Conservation (phyloP, 1,284 basidiomycete genomes). For the Irpex sp. region DNA sequence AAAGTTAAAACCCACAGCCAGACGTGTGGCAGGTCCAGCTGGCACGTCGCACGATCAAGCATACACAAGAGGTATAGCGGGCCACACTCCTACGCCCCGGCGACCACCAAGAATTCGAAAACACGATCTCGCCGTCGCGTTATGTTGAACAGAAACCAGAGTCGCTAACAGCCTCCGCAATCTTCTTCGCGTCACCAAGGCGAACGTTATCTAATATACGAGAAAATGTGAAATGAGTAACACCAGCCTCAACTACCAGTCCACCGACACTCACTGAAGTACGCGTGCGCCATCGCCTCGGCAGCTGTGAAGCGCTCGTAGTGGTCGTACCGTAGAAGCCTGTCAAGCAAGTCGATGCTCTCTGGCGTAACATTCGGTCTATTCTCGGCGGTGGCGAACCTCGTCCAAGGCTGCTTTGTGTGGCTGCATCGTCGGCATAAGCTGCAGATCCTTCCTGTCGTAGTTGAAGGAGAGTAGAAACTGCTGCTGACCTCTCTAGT, state of each 20-base stretch:
- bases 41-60: neutral
- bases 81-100: neutral
- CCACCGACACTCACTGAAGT: conserved; percentile 52
- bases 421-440: conserved; percentile 38
- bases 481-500: conserved; percentile 45
- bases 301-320: conserved; percentile 77
- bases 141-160: conserved; percentile 54
- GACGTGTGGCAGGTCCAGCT: neutral
- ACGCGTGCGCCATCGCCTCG: conserved; percentile 72
- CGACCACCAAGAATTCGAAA: too few relatives aligned
- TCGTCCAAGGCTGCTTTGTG: conserved; percentile 70
- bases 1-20: neutral
- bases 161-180: conserved; percentile 49
- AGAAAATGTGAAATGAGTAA: neutral
- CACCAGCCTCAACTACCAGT: neutral
- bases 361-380: conserved; percentile 69
- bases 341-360: conserved; percentile 79
- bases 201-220: conserved; percentile 40
- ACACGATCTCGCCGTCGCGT: neutral
- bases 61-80: neutral
- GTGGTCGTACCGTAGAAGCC: conserved; percentile 81
- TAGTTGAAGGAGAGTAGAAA: neutral
- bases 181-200: conserved; percentile 44
- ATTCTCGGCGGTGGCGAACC: conserved; percentile 70
- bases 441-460: neutral